Base-by-base conservation (phyloP, 2,329 filamentous ascomycete genomes). In the Clarireedia hainanense region DNA sequence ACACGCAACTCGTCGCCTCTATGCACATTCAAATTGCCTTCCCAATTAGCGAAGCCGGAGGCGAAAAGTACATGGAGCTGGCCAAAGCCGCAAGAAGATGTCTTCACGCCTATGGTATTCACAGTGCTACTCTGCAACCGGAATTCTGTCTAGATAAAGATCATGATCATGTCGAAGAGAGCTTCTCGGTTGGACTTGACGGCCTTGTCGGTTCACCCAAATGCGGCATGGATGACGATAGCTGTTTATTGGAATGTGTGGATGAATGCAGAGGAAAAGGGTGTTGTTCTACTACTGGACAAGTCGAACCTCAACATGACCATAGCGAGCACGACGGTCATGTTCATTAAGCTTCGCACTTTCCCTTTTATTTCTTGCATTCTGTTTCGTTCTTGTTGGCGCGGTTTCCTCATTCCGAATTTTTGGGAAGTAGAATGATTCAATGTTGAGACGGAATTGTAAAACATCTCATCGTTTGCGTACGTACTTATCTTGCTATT, bases 51-150 rank as follows among this genome's bases (percentile, higher is more conserved):
- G 88, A 88, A 49, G 83, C 91, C 63, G 86, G 86, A 43, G 83
- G 81, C 42, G 80, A 81, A 67, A 84, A 86, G 66, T 99, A 97
- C 74, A 99, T 99, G 92, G 80, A 85, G 61, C 80, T 99, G 40
- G 90, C 92, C 20, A 84, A 83, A 57, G 84, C 87, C 56, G 88
- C 95, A 17, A 81, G 91, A 48, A 85, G 85, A 67, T 99, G 94
- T 67, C 83, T 99, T 3, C 94, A 99, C 71, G 91, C 84, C 37
- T 96, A 95, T 65, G 92, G 94, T 55, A 97, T 99, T 62, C 94
- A 99, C 75, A 95, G 89, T 39, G 92, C 91, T 37, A 99, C 94
- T 12, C 97, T 99, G 64, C 94, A 99, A 72, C 94, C 94, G 5
- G 94, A 99, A 71, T 99, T 85, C 64, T 84, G 81, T 60, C 70